Evolutionary conservation across 1,284 basidiomycete genomes (phyloP), one percentile per base, ranked within the genome.

Genomic region (Cystobasidium sp.): DNA sequence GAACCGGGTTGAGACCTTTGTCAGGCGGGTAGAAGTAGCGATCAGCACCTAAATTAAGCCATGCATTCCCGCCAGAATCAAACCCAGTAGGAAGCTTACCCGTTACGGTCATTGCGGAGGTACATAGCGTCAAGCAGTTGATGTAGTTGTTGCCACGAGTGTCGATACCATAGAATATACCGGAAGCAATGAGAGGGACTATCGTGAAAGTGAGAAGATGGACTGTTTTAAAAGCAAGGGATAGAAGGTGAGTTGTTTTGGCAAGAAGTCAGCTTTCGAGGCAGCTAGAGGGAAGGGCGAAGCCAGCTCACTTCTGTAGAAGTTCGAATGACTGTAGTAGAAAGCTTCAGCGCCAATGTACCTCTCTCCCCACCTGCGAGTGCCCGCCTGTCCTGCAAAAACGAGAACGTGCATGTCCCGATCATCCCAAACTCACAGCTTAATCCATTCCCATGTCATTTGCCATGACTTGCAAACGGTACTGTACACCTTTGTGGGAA

Each of bases 101-200:
- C 22, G 81, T 82, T 64, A 83, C 81, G n/a, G 81, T 83, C 78
- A 83, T 80, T 37, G 82, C 80, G 9, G 81, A 81, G 7, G 79
- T 78, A 70, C 79, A 81, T 43, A 80, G 68, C 31, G 72, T 69
- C 16, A 63, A 43, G 43, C 81, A 84, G 20, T 78, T 68, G 58
- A 83, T 78, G 62, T 80, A 78, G 59, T 71, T 75, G 44, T 73
- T 51, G 8, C 52, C 62, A 16, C 79, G 78, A 6, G 78, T 79
- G 56, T 83, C 82, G 74, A 80, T 79, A 0, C 81, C 83, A 64
- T 82, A 84, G 67, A 84, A 80, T 78, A 84, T 82, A 62, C 61
- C 80, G 6, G 81, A 78, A 22, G 78, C 75, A 68, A 84, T 78
- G 46, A 84, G 76, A 1, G 82, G 82, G 0, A 78, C 75, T 51